Evolutionary conservation across 2,329 filamentous ascomycete genomes (phyloP), one percentile per base, ranked within the genome.

Genomic region (Aureobasidium sp.): DNA sequence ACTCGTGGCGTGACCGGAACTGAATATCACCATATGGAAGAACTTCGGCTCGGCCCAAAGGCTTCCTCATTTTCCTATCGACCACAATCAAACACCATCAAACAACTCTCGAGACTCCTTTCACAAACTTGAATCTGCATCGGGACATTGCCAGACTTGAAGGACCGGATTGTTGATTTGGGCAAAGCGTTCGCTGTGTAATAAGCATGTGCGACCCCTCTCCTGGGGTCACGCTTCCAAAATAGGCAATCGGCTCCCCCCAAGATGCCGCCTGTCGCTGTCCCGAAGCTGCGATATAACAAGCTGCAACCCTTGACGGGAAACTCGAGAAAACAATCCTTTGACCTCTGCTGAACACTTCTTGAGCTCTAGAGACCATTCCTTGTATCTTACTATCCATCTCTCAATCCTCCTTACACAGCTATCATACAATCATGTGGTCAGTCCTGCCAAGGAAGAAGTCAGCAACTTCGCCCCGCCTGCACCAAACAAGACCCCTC

Each of bases 361-460:
- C 19, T 37, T 15, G 27, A 50, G 19, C 31, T 50, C 27, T 37
- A 6, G 11, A 27, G 10, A 10, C 23, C 15, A 40, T n/a, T 15
- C 23, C 23, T n/a, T 19, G 6, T 29, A n/a, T 21, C 5, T 40
- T 21, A 27, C 4, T 7, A n/a, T 9, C 17, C 2, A 53, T 13
- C 31, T 37, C 11, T 10, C 21, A 10, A n/a, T 9, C 8, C 21
- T 27, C 23, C 29, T 21, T 33, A 19, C 21, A 35, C 49, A 53
- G 19, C 19, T 35, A 38, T 9, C 11, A 45, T 27, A 19, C 27
- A 55, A 33, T 13, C 38, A 55, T 55, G 51, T 55, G 51, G 51
- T 31, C 37, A 29, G 51, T 55, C 11, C n/a, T 55, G 27, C 51
- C 51, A 15, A 55, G 51, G 13, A 55, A 55, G 37, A 55, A 33